Percentiles rank a stretch among this genome's conserved stretches.
Evolutionary conservation across 2,329 filamentous ascomycete species (phyloP).

Genomic region (Pseudogymnoascus sp.): DNA sequence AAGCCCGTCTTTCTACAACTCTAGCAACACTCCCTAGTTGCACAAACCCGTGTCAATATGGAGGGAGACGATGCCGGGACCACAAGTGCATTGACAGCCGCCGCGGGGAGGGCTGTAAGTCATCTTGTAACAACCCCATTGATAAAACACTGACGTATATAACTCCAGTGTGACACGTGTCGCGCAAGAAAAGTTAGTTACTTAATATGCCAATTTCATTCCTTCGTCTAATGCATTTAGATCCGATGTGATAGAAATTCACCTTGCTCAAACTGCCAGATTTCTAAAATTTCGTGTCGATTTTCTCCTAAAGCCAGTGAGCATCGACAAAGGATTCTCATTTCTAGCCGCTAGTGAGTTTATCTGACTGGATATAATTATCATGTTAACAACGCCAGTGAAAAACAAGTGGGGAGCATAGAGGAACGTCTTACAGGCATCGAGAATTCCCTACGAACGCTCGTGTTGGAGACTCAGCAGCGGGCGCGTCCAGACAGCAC

Average conservation of each 20-base stretch:
- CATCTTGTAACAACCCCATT: not conserved
- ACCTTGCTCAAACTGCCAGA: slow-evolving; percentile 11
- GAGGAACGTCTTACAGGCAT: slow-evolving; percentile 14
- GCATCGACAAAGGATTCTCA: slow-evolving; percentile 14
- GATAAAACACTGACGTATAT: not conserved
- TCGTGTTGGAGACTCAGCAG: slow-evolving; percentile 7
- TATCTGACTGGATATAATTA: not conserved
- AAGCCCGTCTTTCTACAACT: not conserved
- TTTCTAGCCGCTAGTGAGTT: slow-evolving; percentile 16
- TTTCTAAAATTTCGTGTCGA: slow-evolving; percentile 9
- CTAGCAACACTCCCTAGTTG: not conserved
- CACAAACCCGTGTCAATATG: not conserved
- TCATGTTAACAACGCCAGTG: slow-evolving; percentile 8
- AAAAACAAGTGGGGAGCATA: slow-evolving; percentile 14
- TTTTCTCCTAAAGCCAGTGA: slow-evolving; percentile 8
- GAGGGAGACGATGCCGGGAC: not conserved
- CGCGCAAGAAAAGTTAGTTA: slow-evolving; percentile 11
- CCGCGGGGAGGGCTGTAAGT: not conserved
- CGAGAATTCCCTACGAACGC: slow-evolving; percentile 11
- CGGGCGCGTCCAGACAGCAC: not conserved
- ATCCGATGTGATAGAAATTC: slow-evolving; percentile 12
- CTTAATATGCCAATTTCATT: not conserved
- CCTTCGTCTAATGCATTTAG: not conserved
- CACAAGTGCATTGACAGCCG: not conserved
- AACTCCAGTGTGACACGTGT: slow-evolving; percentile 11